Base-by-base conservation (phyloP, 352 stramenopile genomes). In the Phytophthora citrophthora region DNA sequence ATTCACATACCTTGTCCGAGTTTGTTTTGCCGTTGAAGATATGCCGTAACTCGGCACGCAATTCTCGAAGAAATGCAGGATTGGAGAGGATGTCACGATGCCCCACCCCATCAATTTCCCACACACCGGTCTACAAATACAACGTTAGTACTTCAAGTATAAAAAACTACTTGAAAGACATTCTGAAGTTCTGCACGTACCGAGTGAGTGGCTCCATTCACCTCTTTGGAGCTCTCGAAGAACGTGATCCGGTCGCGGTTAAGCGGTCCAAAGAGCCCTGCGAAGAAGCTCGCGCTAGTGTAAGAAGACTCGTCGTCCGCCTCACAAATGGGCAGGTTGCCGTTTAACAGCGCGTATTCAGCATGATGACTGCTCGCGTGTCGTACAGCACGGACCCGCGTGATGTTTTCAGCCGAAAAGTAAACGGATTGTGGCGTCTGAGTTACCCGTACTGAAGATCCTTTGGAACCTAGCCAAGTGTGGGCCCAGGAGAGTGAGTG, bases 401-500 rank as follows among this genome's bases (percentile, higher is more conserved):
- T 78, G 43, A 85, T 89, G 38, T 81, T 79, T 32, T 82, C 64
- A 4, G 68, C 47, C 2, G 83, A 88, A 61, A 90, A 91, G 46
- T 93, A 91, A 39, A 93, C 85, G 15, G 71, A 82, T 56, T 91
- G 85, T 7, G 85, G 85, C 0, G 77, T 77, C 38, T 88, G 77
- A n/a, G 81, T 93, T n/a, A 93, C 75, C 18, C 84, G 77, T 6
- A 93, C 82, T 3, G 64, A 59, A 11, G 68, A 70, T 0, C 72
- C 75, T 13, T 65, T 59, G 3, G 70, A 56, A 8, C 82, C 83
- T 6, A 94, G 73, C 86, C 86, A 94, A 12, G 81, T 88, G 64
- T 94, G 86, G 0, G 82, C 81, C 76, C 75, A 93, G 7, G 86
- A 90, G 11, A 94, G 68, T 24, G 86, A 94, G 69, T 94, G 83